Evolutionary conservation across 2,329 filamentous ascomycete species (phyloP).

Genomic region (Fusarium stilboides): DNA sequence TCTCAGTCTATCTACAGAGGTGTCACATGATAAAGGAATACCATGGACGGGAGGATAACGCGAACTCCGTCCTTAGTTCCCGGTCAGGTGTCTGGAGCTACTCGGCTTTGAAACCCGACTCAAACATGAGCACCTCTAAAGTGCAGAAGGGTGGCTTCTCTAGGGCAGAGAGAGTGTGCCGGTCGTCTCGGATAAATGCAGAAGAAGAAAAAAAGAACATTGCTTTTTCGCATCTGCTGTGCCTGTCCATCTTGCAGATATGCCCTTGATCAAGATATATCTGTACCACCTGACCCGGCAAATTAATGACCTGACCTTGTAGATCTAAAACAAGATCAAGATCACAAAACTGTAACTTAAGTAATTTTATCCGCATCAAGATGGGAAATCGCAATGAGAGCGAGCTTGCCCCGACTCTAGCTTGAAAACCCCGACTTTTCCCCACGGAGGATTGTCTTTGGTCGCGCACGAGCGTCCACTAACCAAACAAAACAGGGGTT

Average conservation of each 20-base stretch:
- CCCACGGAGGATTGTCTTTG: constrained; percentile 33
- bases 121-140: background rate
- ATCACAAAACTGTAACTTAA: constrained; percentile 7
- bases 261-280: background rate
- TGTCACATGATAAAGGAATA: background rate
- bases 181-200: constrained; percentile 6
- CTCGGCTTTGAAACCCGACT: constrained; percentile 16
- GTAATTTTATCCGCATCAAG: background rate
- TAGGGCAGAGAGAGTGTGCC: background rate
- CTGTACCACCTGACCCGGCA: background rate
- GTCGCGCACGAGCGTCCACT: constrained; percentile 18
- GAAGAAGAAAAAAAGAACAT: constrained; percentile 13
- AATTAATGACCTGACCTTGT: background rate
- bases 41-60: background rate
- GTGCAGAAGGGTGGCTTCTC: no score
- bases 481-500: constrained; percentile 26
- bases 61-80: background rate
- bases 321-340: constrained; percentile 19
- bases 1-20: background rate
- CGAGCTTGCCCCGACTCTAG: constrained; percentile 37
- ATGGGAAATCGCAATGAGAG: constrained; percentile 17
- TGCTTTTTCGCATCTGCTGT: constrained; percentile 18
- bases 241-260: constrained; percentile 23
- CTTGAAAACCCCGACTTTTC: constrained; percentile 43
- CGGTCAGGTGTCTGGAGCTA: background rate